These are phyloP conservation scores for Colletotrichum sp. DNA, from an alignment of 2,329 filamentous ascomycete genomes.

Conservation along the genomic window DNA sequence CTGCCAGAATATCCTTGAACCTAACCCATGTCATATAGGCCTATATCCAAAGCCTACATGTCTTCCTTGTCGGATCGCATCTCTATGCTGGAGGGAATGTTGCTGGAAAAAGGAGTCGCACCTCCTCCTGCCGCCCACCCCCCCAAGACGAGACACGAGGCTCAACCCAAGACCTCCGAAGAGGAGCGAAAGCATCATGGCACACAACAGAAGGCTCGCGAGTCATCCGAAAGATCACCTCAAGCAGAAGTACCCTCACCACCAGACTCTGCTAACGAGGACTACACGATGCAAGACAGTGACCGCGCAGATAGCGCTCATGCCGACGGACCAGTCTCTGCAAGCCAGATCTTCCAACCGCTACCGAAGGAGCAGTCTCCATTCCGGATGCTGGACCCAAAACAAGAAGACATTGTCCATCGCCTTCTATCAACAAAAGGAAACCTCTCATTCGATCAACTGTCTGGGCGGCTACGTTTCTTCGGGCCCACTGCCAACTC, in stretches of 20 bases:
- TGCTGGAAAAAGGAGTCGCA: constrained; percentile 52
- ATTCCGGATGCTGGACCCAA: constrained; percentile 41
- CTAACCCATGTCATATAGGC: constrained; percentile 35
- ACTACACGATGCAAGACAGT: constrained; percentile 29
- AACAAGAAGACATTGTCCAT: constrained; percentile 52
- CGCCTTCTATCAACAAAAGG: constrained; percentile 53
- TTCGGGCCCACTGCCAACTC: constrained; percentile 60
- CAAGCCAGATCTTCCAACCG: constrained; percentile 25
- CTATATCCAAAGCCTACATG: constrained; percentile 64
- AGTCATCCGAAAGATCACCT: constrained; percentile 11
- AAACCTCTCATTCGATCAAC: constrained; percentile 55
- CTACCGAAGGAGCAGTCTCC: constrained; percentile 33
- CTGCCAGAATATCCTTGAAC: background rate
- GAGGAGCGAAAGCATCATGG: constrained; percentile 23
- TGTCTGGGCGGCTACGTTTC: constrained; percentile 54
- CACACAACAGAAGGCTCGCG: background rate
- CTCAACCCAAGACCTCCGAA: constrained; percentile 17
- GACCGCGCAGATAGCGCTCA: constrained; percentile 26
- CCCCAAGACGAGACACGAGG: constrained; percentile 53
- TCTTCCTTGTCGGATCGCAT: constrained; percentile 61
- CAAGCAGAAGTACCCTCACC: constrained; percentile 31
- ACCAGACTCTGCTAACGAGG: constrained; percentile 37
- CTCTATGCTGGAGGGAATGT: constrained; percentile 54
- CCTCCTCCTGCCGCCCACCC: constrained; percentile 57
- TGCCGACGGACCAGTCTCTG: background rate